phyloP scores from a whole-genome alignment of 306 rosid species.

The Quercus parvula region DNA sequence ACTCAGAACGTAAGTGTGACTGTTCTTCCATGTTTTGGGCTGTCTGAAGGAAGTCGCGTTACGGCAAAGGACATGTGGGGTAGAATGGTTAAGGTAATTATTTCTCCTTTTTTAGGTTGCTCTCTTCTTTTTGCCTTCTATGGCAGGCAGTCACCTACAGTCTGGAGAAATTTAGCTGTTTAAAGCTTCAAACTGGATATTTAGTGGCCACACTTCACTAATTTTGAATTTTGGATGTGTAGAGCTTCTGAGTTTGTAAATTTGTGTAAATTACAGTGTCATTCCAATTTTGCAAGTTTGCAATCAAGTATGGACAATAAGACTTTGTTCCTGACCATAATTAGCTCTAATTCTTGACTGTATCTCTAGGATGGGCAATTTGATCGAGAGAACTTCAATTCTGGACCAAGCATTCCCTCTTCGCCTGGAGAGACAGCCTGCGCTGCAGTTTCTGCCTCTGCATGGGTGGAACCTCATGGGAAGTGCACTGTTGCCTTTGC shows the following conservation, averaged over 20 bases:
- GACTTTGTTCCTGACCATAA: neutral
- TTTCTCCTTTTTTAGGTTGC: conserved; percentile 12
- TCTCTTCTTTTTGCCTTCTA: neutral
- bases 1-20: conserved; percentile 94
- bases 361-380: conserved; percentile 81
- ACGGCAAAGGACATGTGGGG: conserved; percentile 89
- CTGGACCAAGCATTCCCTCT: conserved; percentile 85
- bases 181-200: neutral
- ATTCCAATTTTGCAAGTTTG: neutral
- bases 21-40: conserved; percentile 86
- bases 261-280: neutral
- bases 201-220: neutral
- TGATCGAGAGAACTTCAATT: conserved; percentile 69
- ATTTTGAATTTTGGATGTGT: neutral
- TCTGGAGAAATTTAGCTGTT: neutral
- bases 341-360: conserved; percentile 30
- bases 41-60: conserved; percentile 62
- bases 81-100: conserved; percentile 75
- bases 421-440: conserved; percentile 89
- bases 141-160: neutral
- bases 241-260: neutral
- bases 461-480: conserved; percentile 99
- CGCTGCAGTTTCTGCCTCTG: conserved; percentile 93
- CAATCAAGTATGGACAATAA: neutral
- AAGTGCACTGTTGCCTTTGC: conserved; percentile 90